phyloP scores from a whole-genome alignment of 1,139 yeast genomes.

The Saccharomycopsis crataegensis region DNA sequence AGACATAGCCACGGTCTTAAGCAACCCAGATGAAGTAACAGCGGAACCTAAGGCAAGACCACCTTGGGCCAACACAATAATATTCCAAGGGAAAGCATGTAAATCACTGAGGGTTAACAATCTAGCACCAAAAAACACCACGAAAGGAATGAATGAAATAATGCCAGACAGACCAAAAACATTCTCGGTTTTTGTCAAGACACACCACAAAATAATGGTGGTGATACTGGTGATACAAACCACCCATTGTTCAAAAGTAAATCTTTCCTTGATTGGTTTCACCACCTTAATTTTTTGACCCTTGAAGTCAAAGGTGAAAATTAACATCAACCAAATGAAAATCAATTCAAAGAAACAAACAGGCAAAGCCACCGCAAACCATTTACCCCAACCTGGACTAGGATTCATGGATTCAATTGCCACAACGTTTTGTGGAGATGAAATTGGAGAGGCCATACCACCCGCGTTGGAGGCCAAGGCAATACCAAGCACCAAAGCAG shows the following conservation, averaged over 20 bases:
- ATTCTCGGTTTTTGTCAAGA: constrained; percentile 58
- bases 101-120: constrained; percentile 77
- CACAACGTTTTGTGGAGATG: constrained; percentile 72
- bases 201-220: constrained; percentile 84
- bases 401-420: constrained; percentile 70
- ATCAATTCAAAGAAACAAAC: constrained; percentile 57
- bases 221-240: constrained; percentile 55
- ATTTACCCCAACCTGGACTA: constrained; percentile 87
- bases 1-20: constrained; percentile 65
- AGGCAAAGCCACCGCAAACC: constrained; percentile 86
- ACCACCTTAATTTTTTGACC: constrained; percentile 25
- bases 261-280: constrained; percentile 60
- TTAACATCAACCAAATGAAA: constrained; percentile 62
- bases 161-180: constrained; percentile 87
- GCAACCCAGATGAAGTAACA: constrained; percentile 78
- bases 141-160: constrained; percentile 76
- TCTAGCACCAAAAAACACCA: constrained; percentile 83
- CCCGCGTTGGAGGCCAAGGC: constrained; percentile 69
- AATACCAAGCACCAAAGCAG: constrained; percentile 61
- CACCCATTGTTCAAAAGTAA: constrained; percentile 66
- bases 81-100: constrained; percentile 91
- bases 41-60: constrained; percentile 92
- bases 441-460: constrained; percentile 78
- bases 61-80: constrained; percentile 91
- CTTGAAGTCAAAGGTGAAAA: constrained; percentile 56